Base-by-base conservation (phyloP, 2,329 filamentous ascomycete species). In the Fusarium veterinarium region DNA sequence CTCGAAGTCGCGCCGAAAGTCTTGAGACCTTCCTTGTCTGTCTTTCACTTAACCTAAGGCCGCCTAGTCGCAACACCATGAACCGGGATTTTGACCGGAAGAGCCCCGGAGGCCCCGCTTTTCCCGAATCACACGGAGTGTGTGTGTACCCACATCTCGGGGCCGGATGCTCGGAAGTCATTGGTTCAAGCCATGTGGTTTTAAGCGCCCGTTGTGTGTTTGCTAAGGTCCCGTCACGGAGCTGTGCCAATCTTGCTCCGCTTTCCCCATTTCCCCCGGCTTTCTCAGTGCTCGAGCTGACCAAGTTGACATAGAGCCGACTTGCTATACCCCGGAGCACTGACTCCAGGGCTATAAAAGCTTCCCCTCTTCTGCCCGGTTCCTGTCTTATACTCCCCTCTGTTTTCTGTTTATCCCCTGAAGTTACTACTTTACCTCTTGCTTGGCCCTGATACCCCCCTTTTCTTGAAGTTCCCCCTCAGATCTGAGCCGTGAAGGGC, bases 81-180 rank as follows among this genome's bases (percentile, higher is more conserved):
- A 41, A 20, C 63, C 46, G 46, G 20, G 4, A 33, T 16, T 17
- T 7, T 33, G 17, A 17, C 33, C 65, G 65, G 42, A 25, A 17
- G 13, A 17, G 31, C 10, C 17, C 17, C 31, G 30, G 8, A 23
- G 2, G 35, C 16, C 9, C 66, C 66, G 51, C 66, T 69, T 41
- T 51, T 57, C 64, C 64, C 65, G 64, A 63, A n/a, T 42, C 55
- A 37, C 37, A 38, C 53, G 63, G 63, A 60, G 33, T 13, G 37
- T 37, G 17, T 23, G 40, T 10, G 41, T 68, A 38, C 25, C 64
- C 64, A 63, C 38, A 63, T 44, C 25, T 41, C 66, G 30, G 64
- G 25, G 5, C 61, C 42, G 31, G 42, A 25, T 67, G 2, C 3
- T 25, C 64, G 51, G 45, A 23, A 30, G 10, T 25, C 12, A 52